Evolutionary conservation across 2,329 filamentous ascomycete genomes (phyloP).

Genomic region (Exophiala bonariae): DNA sequence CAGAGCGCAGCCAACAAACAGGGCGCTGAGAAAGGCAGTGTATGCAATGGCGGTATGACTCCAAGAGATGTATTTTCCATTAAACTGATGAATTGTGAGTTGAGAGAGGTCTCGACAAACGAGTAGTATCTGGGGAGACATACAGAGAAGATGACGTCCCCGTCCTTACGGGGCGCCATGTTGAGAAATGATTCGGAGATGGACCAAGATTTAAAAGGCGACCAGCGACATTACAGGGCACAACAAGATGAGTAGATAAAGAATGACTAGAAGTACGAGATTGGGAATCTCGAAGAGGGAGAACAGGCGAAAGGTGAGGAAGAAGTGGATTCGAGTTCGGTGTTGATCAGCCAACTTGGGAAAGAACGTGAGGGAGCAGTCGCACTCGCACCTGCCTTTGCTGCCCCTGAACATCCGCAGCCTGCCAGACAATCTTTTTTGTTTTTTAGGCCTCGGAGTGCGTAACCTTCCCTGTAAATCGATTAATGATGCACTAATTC

Average conservation of each 20-base stretch:
- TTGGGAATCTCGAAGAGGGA: not conserved
- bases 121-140: conserved; percentile 30
- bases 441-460: not conserved
- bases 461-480: not conserved
- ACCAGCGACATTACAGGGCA: conserved; percentile 15
- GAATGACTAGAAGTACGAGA: conserved; percentile 16
- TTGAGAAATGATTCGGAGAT: conserved; percentile 21
- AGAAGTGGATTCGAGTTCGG: too few relatives aligned
- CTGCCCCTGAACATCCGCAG: not conserved
- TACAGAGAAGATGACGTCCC: conserved; percentile 62
- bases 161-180: conserved; percentile 65
- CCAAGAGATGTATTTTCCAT: conserved; percentile 88
- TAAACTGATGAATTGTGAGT: conserved; percentile 57
- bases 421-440: not conserved
- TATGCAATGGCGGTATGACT: conserved; percentile 83
- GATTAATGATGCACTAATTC: too few relatives aligned
- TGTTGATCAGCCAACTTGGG: too few relatives aligned
- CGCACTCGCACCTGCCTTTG: not conserved
- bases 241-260: conserved; percentile 12
- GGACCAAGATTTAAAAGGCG: conserved; percentile 9
- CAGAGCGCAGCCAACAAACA: conserved; percentile 75
- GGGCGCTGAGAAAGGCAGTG: conserved; percentile 77
- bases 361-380: too few relatives aligned
- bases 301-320: not conserved
- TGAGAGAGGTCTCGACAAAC: too few relatives aligned